These are phyloP conservation scores for Cutaneotrichosporon dermatis DNA, from an alignment of 1,284 basidiomycete genomes.

Conservation along the genomic window DNA sequence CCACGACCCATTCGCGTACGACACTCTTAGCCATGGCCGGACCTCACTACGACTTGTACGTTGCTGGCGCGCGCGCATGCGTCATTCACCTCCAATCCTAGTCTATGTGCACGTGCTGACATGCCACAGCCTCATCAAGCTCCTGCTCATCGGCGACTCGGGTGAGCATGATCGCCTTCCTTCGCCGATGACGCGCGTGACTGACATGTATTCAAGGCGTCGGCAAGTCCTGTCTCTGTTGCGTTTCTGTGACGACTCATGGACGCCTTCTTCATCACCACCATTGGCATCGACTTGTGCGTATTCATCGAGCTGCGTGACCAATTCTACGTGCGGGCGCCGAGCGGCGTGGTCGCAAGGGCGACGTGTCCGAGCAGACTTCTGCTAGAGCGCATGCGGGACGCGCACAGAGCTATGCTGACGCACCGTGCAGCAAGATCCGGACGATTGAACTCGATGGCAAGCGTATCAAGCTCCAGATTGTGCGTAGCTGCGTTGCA, in stretches of 20 bases:
- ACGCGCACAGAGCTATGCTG: conserved; percentile 1
- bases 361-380: no score
- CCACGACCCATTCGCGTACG: neutral
- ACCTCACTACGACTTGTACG: conserved; percentile 50
- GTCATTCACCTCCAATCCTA: neutral
- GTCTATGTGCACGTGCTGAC: neutral
- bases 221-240: conserved; percentile 98
- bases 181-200: neutral
- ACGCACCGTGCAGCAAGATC: conserved; percentile 55
- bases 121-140: conserved; percentile 70
- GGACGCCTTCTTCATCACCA: conserved; percentile 99
- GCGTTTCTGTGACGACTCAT: conserved; percentile 99
- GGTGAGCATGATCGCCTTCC: conserved; percentile 57
- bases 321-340: no score
- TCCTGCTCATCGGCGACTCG: conserved; percentile 94
- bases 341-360: no score
- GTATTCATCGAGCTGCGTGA: conserved; percentile 11
- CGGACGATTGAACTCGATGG: conserved; percentile 98
- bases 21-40: conserved; percentile 36
- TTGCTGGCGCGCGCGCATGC: neutral
- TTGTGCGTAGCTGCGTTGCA: conserved; percentile 59
- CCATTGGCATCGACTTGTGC: conserved; percentile 64
- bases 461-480: conserved; percentile 99
- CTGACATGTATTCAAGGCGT: conserved; percentile 59
- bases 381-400: neutral